phyloP scores from a whole-genome alignment of 2,329 filamentous ascomycete species.

The Eutypa lata region DNA sequence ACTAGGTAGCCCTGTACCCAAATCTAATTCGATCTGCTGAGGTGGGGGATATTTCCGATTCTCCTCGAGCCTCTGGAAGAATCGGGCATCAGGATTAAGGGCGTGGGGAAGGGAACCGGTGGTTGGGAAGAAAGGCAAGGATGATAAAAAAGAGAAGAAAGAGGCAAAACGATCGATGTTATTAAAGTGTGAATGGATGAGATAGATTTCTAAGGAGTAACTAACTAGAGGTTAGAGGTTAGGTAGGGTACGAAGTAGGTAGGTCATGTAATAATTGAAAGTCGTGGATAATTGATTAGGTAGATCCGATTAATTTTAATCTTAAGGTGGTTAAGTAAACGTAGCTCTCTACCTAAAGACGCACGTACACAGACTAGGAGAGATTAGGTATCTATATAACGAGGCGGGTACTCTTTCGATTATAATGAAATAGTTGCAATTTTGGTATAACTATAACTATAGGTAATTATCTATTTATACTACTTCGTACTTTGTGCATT shows the following conservation, averaged over 20 bases:
- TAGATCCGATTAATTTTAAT: background rate
- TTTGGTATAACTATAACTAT: too few species aligned
- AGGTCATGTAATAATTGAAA: background rate
- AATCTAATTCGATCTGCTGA: background rate
- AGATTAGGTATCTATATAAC: too few species aligned
- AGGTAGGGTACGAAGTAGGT: background rate
- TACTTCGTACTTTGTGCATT: too few species aligned
- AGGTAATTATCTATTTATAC: too few species aligned
- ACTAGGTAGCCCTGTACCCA: background rate
- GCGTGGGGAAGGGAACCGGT: background rate
- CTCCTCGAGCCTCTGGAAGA: background rate
- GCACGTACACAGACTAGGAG: too few species aligned
- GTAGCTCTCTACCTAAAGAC: background rate
- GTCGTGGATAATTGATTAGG: background rate
- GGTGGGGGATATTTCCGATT: background rate
- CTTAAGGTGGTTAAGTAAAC: background rate
- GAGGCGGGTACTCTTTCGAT: too few species aligned
- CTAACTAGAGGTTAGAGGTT: too few species aligned
- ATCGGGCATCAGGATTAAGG: background rate
- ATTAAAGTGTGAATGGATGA: background rate
- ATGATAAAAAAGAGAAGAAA: background rate
- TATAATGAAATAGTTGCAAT: too few species aligned
- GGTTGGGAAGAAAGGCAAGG: background rate
- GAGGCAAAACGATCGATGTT: background rate
- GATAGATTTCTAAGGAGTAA: too few species aligned